Evolutionary conservation across 495 filamentous ascomycete genomes (phyloP).

Genomic region (Neurospora tetraspora): DNA sequence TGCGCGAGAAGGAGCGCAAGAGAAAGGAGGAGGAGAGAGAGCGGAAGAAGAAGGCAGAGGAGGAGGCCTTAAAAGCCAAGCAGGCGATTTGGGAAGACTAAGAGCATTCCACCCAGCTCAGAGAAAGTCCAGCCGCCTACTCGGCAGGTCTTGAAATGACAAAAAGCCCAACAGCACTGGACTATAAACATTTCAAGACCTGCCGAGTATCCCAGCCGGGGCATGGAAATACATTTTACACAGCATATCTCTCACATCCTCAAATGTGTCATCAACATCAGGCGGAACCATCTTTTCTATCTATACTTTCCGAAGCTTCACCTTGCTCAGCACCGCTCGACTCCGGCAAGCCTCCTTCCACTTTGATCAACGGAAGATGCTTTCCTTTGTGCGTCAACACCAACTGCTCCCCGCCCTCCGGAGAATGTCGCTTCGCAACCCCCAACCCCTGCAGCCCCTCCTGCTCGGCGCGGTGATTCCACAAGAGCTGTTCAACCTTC

Average conservation of each 20-base stretch:
- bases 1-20: slow-evolving; percentile 79
- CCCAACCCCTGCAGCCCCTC: slow-evolving; percentile 55
- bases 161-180: too few relatives aligned
- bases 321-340: neutral
- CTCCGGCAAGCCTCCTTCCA: neutral
- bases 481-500: slow-evolving; percentile 52
- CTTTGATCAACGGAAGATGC: slow-evolving; percentile 17
- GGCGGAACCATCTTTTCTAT: neutral
- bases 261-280: neutral
- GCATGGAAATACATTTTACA: neutral
- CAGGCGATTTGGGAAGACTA: slow-evolving; percentile 76
- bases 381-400: slow-evolving; percentile 50
- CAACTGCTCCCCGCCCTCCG: slow-evolving; percentile 18
- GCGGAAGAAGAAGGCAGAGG: slow-evolving; percentile 48
- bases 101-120: slow-evolving; percentile 2
- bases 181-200: neutral
- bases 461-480: slow-evolving; percentile 54
- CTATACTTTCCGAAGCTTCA: neutral
- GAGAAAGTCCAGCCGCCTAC: neutral
- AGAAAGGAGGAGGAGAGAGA: slow-evolving; percentile 63
- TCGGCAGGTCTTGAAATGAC: neutral
- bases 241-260: neutral
- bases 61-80: slow-evolving; percentile 62
- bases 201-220: neutral
- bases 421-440: slow-evolving; percentile 44